phyloP scores from a whole-genome alignment of 345 rosid species.

The Hibiscus syriacus region DNA sequence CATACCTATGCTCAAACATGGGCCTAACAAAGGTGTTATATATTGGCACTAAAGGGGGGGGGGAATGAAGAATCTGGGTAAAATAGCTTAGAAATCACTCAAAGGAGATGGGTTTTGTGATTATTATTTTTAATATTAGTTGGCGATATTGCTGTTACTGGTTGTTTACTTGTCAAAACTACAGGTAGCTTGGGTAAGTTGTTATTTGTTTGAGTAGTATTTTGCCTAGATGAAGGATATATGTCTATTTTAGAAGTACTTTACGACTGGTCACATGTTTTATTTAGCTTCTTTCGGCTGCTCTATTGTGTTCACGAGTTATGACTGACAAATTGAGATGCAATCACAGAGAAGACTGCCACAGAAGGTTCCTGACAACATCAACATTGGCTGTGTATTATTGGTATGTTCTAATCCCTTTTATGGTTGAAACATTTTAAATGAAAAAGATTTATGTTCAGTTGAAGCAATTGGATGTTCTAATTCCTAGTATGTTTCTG shows the following conservation, averaged over 20 bases:
- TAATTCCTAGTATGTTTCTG: not conserved
- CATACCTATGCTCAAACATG: not conserved
- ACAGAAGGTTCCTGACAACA: constrained; percentile 20
- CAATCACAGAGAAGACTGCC: constrained; percentile 29
- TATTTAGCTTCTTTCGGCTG: not conserved
- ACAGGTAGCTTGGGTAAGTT: not conserved
- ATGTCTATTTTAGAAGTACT: not conserved
- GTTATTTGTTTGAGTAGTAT: not conserved
- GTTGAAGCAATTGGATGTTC: too few relatives aligned
- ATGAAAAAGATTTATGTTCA: too few relatives aligned
- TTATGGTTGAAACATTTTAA: too few relatives aligned
- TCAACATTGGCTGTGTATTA: not conserved
- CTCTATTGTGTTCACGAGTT: constrained; percentile 1
- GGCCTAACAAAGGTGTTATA: not conserved
- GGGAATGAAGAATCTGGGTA: not conserved
- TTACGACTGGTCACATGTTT: not conserved
- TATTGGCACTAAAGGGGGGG: too few relatives aligned
- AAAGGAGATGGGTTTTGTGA: not conserved
- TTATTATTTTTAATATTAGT: not conserved
- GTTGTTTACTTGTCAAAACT: not conserved
- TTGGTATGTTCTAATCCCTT: constrained; percentile 10
- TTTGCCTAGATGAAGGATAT: not conserved
- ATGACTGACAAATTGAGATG: constrained; percentile 1
- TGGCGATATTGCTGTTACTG: not conserved
- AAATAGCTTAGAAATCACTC: not conserved